Conservation (phyloP, 2,329 filamentous ascomycete genomes). For the Claviceps maximensis region DNA sequence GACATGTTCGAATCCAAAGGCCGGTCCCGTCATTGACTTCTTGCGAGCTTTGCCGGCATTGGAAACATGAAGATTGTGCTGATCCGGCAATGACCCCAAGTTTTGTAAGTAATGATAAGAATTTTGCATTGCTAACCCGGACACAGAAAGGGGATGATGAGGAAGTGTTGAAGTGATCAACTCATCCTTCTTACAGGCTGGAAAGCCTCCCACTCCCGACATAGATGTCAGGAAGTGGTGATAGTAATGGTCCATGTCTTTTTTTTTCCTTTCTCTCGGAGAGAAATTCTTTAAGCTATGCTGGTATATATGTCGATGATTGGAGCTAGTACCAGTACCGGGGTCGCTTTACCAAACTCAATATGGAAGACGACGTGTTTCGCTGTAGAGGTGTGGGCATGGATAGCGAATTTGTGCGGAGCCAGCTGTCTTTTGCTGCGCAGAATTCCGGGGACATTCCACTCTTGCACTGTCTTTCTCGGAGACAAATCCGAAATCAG, state of each 20-base stretch:
- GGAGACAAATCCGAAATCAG: not conserved
- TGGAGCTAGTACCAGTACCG: constrained; percentile 3
- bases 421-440: constrained; percentile 1
- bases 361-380: constrained; percentile 4
- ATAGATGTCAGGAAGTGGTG: constrained; percentile 41
- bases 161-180: constrained; percentile 23
- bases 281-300: not conserved
- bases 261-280: not conserved
- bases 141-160: constrained; percentile 17
- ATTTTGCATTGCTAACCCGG: constrained; percentile 22
- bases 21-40: constrained; percentile 30
- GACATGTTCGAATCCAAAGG: constrained; percentile 48
- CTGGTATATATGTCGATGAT: constrained; percentile 4
- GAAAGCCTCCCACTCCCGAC: constrained; percentile 29
- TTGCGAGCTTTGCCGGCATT: constrained; percentile 37
- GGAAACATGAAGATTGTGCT: constrained; percentile 32
- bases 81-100: constrained; percentile 37
- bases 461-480: constrained; percentile 2
- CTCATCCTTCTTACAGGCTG: constrained; percentile 26
- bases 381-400: constrained; percentile 4
- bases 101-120: constrained; percentile 36
- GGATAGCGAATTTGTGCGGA: constrained; percentile 5
- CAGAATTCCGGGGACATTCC: constrained; percentile 6
- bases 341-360: constrained; percentile 4
- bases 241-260: constrained; percentile 42